Evolutionary conservation across 192 early-diverging fungal genomes (phyloP), one percentile per base, ranked within the genome.

Genomic region (Umbelopsis ramanniana): DNA sequence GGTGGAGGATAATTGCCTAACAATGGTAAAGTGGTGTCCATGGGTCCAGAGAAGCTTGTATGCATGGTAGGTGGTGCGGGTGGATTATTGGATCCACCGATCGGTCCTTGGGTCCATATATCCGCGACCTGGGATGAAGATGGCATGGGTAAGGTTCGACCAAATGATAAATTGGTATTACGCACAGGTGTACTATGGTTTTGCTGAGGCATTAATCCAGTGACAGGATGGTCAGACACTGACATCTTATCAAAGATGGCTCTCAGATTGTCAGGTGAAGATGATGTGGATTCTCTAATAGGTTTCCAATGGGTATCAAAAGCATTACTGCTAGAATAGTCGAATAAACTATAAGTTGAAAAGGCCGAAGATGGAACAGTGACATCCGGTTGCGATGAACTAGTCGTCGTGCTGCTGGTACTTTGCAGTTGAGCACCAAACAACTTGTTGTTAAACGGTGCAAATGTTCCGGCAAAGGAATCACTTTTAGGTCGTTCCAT

Each of bases 401-500:
- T 57, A 14, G 26, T 23, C 2, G 43, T 46, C 22, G 55, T 43
- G 40, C 45, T 55, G 33, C 15, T 46, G 19, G 40, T 57, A 53
- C 40, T 55, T 46, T 53, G 38, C 4, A 38, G 1, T 17, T 46
- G 57, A 60, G 82, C 81, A 47, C 84, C 82, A 21, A 89, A 37
- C 1, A 86, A 72, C 57, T 85, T 88, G 69, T 77, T 83, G 70
- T 84, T 87, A 71, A 91, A 87, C 47, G 88, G 86, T 46, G 85
- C 79, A 69, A 90, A 88, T 10, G 88, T 77, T 55, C 89, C 91
- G 73, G 43, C 80, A 81, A 63, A 81, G 3, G 71, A 88, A 52
- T 70, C 76, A 14, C 57, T 72, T 52, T 76, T 85, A 66, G 52
- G 81, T 84, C 72, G 55, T 46, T 52, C 82, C 80, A 70, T 78